Evolutionary conservation across 352 stramenopile genomes (phyloP).

Genomic region (Phytopythium vexans): DNA sequence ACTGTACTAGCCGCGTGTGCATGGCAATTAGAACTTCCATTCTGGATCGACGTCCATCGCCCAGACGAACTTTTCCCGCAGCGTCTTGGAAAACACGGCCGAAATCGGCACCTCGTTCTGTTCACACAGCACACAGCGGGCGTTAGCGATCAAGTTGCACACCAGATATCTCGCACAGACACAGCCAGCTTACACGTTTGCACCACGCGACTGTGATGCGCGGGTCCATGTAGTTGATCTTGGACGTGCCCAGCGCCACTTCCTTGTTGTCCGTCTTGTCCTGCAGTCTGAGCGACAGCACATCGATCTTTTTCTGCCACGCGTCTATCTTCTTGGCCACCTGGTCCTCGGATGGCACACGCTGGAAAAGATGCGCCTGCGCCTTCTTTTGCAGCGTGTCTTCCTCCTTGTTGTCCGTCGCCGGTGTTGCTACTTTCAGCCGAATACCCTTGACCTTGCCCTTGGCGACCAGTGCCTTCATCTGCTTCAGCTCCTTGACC

Average conservation of each 20-base stretch:
- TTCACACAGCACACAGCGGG: neutral
- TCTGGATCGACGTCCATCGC: slow-evolving; percentile 97
- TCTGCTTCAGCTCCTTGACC: slow-evolving; percentile 94
- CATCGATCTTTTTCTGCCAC: slow-evolving; percentile 95
- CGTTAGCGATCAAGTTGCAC: neutral
- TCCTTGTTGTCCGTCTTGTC: slow-evolving; percentile 99
- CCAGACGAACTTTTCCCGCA: slow-evolving; percentile 99
- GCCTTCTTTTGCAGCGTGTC: slow-evolving; percentile 88
- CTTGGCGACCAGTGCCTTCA: slow-evolving; percentile 85
- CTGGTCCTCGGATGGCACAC: slow-evolving; percentile 89
- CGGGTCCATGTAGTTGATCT: slow-evolving; percentile 99
- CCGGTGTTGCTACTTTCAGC: slow-evolving; percentile 65
- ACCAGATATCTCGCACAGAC: slow-evolving; percentile 38
- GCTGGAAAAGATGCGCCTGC: slow-evolving; percentile 94
- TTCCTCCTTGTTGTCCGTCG: slow-evolving; percentile 83
- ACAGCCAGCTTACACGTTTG: slow-evolving; percentile 93
- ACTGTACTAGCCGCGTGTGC: neutral
- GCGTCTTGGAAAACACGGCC: slow-evolving; percentile 97
- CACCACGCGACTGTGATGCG: slow-evolving; percentile 99
- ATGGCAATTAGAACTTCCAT: slow-evolving; percentile 91
- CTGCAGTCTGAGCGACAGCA: slow-evolving; percentile 90
- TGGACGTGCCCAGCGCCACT: slow-evolving; percentile 97
- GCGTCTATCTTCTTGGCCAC: slow-evolving; percentile 93
- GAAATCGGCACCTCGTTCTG: slow-evolving; percentile 97
- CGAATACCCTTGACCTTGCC: slow-evolving; percentile 89